Evolutionary conservation across 805 yeast genomes (phyloP), one percentile per base, ranked within the genome.

Genomic region (Monosporozyma siamensis): DNA sequence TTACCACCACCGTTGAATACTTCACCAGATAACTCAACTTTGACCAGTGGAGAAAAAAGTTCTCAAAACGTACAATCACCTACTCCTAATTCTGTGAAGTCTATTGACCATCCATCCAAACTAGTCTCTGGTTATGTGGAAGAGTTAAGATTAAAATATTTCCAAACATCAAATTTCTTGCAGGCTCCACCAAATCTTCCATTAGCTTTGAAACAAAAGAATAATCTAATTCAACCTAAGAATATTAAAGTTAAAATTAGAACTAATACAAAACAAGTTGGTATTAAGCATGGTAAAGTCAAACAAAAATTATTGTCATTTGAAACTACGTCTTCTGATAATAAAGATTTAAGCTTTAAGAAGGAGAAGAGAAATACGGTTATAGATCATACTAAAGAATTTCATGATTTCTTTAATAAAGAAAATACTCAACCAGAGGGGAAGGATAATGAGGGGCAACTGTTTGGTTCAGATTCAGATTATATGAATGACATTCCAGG

Each of bases 121-220:
- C 47, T 60, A 11, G 62, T 59, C 5, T 59, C 66, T 1, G 54
- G 63, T 44, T 60, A 60, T 42, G 62, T 61, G 2, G 64, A 61
- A 30, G 64, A 60, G 41, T 40, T 55, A 18, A 50, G 64, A 41
- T 43, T 61, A 30, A 56, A 59, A 27, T 62, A 60, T 44, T 52
- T 47, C 40, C 55, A 54, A 12, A 55, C 67, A 1, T 53, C 63
- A 4, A 62, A 63, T 38, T 57, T 60, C n/a, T 44, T 59, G 7
- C 58, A 60, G 36, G 55, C 64, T 2, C 65, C 66, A n/a, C 65
- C 65, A 2, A 54, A 63, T 38, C 38, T 61, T 20, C 67, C 67
- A 1, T 41, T 54, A 6, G 45, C 61, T 11, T 44, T 62, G 32
- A 63, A 62, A 35, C 57, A 56, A 31, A 59, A 54, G 40, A 59